Conservation (phyloP, 345 rosid species). For the Acer campestre region DNA sequence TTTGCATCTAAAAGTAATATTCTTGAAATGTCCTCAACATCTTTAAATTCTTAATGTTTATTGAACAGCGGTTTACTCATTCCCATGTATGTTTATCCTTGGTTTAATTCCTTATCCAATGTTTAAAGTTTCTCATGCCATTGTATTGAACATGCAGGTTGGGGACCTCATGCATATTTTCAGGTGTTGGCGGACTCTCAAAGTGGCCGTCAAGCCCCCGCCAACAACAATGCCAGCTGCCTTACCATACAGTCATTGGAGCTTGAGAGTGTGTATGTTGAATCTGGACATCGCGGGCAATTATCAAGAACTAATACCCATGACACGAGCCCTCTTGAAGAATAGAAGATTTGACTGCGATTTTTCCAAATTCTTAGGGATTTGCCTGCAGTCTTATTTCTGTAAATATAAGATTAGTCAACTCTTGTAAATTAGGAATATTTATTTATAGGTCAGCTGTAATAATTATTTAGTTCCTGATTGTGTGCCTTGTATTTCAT, state of each 20-base stretch:
- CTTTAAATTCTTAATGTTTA: background rate
- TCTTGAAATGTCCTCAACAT: background rate
- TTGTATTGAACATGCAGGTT: slow-evolving; percentile 47
- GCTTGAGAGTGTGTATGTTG: slow-evolving; percentile 54
- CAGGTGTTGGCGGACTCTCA: slow-evolving; percentile 77
- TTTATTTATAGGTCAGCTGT: too few species aligned
- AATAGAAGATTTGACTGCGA: too few species aligned
- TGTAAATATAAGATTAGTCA: too few species aligned
- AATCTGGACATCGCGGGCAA: slow-evolving; percentile 40
- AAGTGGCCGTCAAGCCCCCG: slow-evolving; percentile 36
- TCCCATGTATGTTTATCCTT: background rate
- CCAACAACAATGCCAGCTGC: slow-evolving; percentile 24
- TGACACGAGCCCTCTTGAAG: slow-evolving; percentile 43
- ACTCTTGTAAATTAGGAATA: too few species aligned
- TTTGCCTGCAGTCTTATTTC: too few species aligned
- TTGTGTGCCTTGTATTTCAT: too few species aligned
- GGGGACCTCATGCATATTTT: slow-evolving; percentile 97
- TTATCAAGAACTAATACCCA: slow-evolving; percentile 31
- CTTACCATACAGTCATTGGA: slow-evolving; percentile 42
- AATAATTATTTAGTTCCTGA: too few species aligned
- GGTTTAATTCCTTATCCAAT: background rate
- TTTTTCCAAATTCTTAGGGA: too few species aligned
- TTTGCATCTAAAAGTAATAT: background rate
- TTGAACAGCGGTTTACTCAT: background rate
- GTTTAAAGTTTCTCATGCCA: slow-evolving; percentile 10